Base-by-base conservation (phyloP, 2,329 filamentous ascomycete genomes). In the Nothomitra cinnamomea region DNA sequence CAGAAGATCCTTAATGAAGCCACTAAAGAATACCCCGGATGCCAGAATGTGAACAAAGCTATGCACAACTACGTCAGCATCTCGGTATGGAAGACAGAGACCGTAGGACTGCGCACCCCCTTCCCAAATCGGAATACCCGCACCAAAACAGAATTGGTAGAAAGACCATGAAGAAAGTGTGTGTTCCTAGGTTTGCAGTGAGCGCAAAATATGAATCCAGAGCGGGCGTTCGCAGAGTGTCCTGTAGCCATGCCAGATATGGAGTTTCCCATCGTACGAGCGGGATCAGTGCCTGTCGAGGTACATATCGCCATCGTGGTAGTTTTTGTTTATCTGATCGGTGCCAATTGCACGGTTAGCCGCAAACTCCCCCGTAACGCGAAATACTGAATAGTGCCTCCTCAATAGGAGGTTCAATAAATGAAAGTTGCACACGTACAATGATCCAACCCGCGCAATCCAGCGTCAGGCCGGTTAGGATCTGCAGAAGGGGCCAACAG, bases 151-250 rank as follows among this genome's bases (percentile, higher is more conserved):
- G 77, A 59, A 96, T 87, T 4, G 92, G 92, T 62, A 98, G 72
- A 55, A 87, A 84, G 60, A 95, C 77, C 89, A 96, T 96, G 74
- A 95, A 98, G 72, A 95, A 96, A 0, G 92, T 98, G 69, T 98
- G 92, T 0, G 92, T 98, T 59, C 92, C 87, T 54, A 96, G 78
- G 67, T 96, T 98, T 58, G 92, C 92, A 0, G 89, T 94, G 59
- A 94, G 87, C 51, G 92, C 90, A 69, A 98, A 98, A 72, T 95
- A 98, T 57, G 87, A 87, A 69, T 98, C 92, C 62, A 96, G 81
- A 7, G 85, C 77, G 0, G 87, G 87, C 19, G 86, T 83, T 62
- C 90, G 85, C 65, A 90, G 69, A 65, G 74, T 80, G 60, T 82
- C 77, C 74, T 98, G 92, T 63, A 95, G 71, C 70, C 79, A 83